phyloP scores from a whole-genome alignment of 2,329 filamentous ascomycete species.

The Cladosporium halotolerans region DNA sequence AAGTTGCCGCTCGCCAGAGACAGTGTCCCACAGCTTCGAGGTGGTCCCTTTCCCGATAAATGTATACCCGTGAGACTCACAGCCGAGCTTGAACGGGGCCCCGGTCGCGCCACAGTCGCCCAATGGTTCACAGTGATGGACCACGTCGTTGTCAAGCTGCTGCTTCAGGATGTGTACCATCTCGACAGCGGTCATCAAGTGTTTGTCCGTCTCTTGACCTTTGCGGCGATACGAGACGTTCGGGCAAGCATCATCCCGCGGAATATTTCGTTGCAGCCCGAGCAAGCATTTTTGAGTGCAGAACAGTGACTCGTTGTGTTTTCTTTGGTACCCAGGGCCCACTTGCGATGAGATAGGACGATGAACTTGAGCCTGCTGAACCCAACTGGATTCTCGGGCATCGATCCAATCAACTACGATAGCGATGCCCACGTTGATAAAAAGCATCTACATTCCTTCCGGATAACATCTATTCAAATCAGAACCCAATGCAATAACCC shows the following conservation, averaged over 20 bases:
- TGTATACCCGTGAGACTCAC: slow-evolving; percentile 21
- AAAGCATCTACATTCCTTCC: too few relatives aligned
- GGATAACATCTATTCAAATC: too few relatives aligned
- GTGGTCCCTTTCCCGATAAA: slow-evolving; percentile 31
- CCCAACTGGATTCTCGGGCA: too few relatives aligned
- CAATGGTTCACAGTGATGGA: slow-evolving; percentile 25
- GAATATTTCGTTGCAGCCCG: neutral
- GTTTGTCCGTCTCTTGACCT: slow-evolving; percentile 2
- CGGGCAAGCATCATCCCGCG: slow-evolving; percentile 5
- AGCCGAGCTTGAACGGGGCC: slow-evolving; percentile 29
- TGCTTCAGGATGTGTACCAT: slow-evolving; percentile 21
- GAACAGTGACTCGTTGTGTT: neutral
- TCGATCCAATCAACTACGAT: too few relatives aligned
- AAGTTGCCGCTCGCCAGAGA: slow-evolving; percentile 33
- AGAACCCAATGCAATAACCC: too few relatives aligned
- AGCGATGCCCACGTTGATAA: too few relatives aligned
- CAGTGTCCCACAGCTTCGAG: slow-evolving; percentile 27
- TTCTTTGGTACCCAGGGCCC: neutral
- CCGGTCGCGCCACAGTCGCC: slow-evolving; percentile 24
- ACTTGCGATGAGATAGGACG: neutral
- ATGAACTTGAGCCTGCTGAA: neutral
- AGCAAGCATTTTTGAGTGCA: slow-evolving; percentile 10
- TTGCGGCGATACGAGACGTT: slow-evolving; percentile 1
- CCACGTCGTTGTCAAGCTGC: slow-evolving; percentile 26
- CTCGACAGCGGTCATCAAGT: slow-evolving; percentile 1